phyloP scores from a whole-genome alignment of 1,284 basidiomycete genomes.

The Ceratobasidium theobromae region DNA sequence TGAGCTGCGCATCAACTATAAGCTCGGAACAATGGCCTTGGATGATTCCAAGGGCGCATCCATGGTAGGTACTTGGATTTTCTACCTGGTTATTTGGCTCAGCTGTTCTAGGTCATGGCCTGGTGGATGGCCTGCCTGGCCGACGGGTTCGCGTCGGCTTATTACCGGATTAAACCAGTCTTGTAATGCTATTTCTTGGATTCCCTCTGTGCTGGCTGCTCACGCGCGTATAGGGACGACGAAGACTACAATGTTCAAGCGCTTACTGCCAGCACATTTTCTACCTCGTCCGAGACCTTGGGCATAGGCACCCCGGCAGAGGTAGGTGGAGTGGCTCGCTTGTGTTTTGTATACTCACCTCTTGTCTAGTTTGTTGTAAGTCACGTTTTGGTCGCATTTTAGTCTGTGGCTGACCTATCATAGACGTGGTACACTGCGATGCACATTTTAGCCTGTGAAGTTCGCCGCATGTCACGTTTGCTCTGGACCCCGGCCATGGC shows the following conservation, averaged over 20 bases:
- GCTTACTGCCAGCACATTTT: slow-evolving; percentile 13
- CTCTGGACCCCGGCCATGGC: slow-evolving; percentile 77
- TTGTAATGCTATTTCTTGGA: slow-evolving; percentile 53
- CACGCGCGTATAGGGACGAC: slow-evolving; percentile 55
- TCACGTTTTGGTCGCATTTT: slow-evolving; percentile 41
- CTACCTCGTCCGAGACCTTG: slow-evolving; percentile 34
- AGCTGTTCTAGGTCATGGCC: slow-evolving; percentile 59
- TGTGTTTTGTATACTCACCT: slow-evolving; percentile 27
- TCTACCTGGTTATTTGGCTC: background rate
- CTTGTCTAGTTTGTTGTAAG: slow-evolving; percentile 46
- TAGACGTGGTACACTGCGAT: slow-evolving; percentile 55
- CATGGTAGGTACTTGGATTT: background rate
- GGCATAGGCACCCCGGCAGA: slow-evolving; percentile 47
- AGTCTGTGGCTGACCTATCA: background rate
- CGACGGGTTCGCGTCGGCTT: slow-evolving; percentile 61
- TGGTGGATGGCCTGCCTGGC: slow-evolving; percentile 72
- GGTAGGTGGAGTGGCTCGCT: slow-evolving; percentile 47
- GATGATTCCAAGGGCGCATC: slow-evolving; percentile 18
- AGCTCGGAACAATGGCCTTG: slow-evolving; percentile 6
- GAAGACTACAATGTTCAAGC: slow-evolving; percentile 63
- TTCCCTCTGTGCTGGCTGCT: slow-evolving; percentile 47
- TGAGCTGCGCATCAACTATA: slow-evolving; percentile 60
- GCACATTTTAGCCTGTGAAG: slow-evolving; percentile 75
- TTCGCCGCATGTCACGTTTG: slow-evolving; percentile 72
- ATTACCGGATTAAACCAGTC: slow-evolving; percentile 61